Evolutionary conservation across 306 rosid genomes (phyloP).

Genomic region (Vachellia collinsii): DNA sequence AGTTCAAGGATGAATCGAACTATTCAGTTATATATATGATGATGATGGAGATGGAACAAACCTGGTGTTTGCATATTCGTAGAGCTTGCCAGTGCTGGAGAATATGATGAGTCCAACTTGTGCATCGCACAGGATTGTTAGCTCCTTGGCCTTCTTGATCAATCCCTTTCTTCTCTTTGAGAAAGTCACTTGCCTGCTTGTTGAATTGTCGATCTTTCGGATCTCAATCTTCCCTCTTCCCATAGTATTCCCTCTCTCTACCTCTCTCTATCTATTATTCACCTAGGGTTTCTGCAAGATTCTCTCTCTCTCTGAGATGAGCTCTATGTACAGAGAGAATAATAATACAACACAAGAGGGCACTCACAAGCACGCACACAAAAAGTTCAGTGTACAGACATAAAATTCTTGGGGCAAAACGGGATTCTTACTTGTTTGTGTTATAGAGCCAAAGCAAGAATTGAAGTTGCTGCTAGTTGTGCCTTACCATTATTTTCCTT

Average conservation of each 20-base stretch:
- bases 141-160: conserved; percentile 85
- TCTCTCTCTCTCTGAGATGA: background rate
- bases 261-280: background rate
- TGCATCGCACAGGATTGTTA: conserved; percentile 86
- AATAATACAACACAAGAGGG: too few relatives aligned
- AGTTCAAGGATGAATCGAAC: background rate
- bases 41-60: conserved; percentile 7
- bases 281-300: conserved; percentile 54
- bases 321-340: background rate
- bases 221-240: conserved; percentile 95
- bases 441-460: conserved; percentile 29
- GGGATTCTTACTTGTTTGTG: conserved; percentile 44
- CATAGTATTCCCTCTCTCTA: conserved; percentile 35
- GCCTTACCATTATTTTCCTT: conserved; percentile 29
- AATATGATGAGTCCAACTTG: conserved; percentile 78
- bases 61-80: conserved; percentile 84
- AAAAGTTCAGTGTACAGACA: conserved; percentile 20
- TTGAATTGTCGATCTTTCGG: conserved; percentile 72
- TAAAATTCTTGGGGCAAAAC: conserved; percentile 9
- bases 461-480: background rate
- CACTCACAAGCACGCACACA: background rate
- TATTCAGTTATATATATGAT: background rate
- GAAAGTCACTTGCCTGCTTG: conserved; percentile 90
- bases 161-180: conserved; percentile 91
- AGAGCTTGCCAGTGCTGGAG: conserved; percentile 79